These are phyloP conservation scores for Fusarium sp. DNA, from an alignment of 2,329 filamentous ascomycete genomes.

Conservation along the genomic window DNA sequence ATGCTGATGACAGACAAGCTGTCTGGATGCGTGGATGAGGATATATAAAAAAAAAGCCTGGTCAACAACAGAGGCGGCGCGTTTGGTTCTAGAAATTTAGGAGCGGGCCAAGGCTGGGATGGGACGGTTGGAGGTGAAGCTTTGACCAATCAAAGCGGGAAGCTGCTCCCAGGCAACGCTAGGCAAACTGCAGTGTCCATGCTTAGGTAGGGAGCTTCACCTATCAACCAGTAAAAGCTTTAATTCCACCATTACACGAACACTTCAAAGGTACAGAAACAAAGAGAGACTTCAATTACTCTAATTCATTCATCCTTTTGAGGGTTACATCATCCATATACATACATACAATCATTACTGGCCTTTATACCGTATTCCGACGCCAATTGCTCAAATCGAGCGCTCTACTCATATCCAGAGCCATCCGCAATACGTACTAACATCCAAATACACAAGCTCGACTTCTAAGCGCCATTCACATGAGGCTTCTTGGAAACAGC, in stretches of 20 bases:
- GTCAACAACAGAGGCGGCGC: constrained; percentile 46
- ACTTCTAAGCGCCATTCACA: constrained; percentile 49
- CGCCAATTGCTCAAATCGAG: constrained; percentile 31
- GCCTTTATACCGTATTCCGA: constrained; percentile 20
- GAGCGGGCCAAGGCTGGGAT: constrained; percentile 49
- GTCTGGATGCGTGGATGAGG: constrained; percentile 35
- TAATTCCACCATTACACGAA: neutral
- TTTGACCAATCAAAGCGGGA: constrained; percentile 53
- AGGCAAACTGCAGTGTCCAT: constrained; percentile 20
- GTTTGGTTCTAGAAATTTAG: constrained; percentile 54
- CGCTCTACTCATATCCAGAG: constrained; percentile 14
- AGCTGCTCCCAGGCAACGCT: constrained; percentile 38
- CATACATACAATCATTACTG: constrained; percentile 26
- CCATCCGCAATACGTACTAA: neutral
- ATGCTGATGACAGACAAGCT: constrained; percentile 24
- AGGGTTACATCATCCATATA: constrained; percentile 18
- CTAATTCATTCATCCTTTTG: constrained; percentile 30
- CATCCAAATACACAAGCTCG: constrained; percentile 5
- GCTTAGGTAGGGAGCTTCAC: constrained; percentile 10
- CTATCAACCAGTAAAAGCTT: constrained; percentile 14
- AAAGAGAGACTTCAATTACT: constrained; percentile 25
- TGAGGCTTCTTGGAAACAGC: constrained; percentile 60
- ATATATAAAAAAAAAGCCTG: constrained; percentile 35
- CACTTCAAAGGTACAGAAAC: neutral
- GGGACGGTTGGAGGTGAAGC: constrained; percentile 49